Evolutionary conservation across 2,329 filamentous ascomycete species (phyloP).

Genomic region (Neopestalotiopsis clavispora): DNA sequence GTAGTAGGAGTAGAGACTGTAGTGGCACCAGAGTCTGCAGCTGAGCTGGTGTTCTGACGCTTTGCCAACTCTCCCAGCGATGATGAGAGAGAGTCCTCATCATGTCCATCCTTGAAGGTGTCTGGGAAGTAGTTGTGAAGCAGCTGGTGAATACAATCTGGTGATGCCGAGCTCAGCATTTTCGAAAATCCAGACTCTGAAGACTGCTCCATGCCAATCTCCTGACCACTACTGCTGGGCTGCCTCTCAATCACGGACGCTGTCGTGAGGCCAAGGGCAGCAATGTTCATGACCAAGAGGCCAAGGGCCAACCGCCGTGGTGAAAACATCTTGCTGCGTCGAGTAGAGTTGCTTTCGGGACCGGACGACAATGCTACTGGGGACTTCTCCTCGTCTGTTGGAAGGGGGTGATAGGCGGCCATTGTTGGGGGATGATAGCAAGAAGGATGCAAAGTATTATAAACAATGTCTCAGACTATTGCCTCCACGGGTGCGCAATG

Average conservation of each 20-base stretch:
- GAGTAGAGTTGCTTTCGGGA: neutral
- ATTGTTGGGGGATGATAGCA: neutral
- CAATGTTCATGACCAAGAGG: constrained; percentile 34
- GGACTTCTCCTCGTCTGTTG: constrained; percentile 9
- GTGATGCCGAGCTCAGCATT: constrained; percentile 60
- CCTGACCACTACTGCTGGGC: constrained; percentile 22
- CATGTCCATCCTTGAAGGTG: constrained; percentile 71
- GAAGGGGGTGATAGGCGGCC: constrained; percentile 1
- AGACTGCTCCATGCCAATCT: constrained; percentile 23
- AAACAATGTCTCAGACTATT: constrained; percentile 12
- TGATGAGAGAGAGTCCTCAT: constrained; percentile 67
- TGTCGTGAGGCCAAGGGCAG: constrained; percentile 41
- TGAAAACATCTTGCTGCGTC: constrained; percentile 40
- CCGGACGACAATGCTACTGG: neutral
- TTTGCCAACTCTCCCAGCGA: constrained; percentile 69
- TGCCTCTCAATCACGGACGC: constrained; percentile 31
- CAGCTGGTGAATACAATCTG: constrained; percentile 67
- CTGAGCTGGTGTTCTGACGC: constrained; percentile 51
- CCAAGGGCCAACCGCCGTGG: constrained; percentile 41
- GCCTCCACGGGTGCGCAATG: neutral
- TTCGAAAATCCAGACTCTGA: constrained; percentile 52
- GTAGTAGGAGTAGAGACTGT: constrained; percentile 19
- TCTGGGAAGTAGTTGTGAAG: constrained; percentile 67
- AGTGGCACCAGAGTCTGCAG: constrained; percentile 24
- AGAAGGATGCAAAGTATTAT: neutral